Percentiles rank a stretch among this genome's conserved stretches.
Conservation (phyloP, 75 land plant genomes). For the Larix kaempferi region DNA sequence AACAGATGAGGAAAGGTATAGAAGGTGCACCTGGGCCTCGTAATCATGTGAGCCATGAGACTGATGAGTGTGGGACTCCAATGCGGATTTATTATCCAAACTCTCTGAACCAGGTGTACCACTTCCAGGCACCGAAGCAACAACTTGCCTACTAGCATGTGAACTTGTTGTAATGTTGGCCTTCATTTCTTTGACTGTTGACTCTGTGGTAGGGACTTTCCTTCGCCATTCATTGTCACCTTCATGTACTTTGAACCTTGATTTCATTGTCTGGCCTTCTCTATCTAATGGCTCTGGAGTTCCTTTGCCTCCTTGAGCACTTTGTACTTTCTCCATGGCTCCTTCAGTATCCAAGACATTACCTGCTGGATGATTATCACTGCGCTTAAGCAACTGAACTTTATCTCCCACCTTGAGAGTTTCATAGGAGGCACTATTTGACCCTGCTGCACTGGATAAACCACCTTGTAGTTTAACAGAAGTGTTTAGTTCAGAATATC, state of each 20-base stretch:
- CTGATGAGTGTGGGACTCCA: conserved; percentile 10
- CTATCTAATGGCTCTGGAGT: conserved; percentile 6
- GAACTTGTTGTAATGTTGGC: neutral
- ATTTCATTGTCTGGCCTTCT: conserved; percentile 23
- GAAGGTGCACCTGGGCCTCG: conserved; percentile 34
- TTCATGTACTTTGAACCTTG: conserved; percentile 23
- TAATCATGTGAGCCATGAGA: conserved; percentile 24
- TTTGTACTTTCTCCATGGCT: neutral
- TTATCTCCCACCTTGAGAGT: neutral
- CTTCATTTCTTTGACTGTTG: neutral
- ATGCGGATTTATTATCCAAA: conserved; percentile 4
- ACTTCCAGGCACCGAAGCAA: conserved; percentile 3
- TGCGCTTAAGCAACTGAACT: conserved; percentile 4
- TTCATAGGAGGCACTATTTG: neutral
- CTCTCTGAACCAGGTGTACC: neutral
- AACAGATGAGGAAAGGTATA: neutral
- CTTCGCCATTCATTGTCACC: conserved; percentile 35
- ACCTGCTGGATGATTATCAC: neutral
- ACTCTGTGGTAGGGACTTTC: conserved; percentile 6
- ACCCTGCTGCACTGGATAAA: conserved; percentile 4
- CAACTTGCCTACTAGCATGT: conserved; percentile 5
- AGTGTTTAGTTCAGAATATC: neutral
- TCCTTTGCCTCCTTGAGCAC: conserved; percentile 2
- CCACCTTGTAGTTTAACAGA: conserved; percentile 4
- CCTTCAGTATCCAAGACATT: conserved; percentile 1